Percentiles rank a stretch among this genome's conserved stretches.
phyloP scores from a whole-genome alignment of 179 eudicot genomes.

The Corrigiola litoralis region DNA sequence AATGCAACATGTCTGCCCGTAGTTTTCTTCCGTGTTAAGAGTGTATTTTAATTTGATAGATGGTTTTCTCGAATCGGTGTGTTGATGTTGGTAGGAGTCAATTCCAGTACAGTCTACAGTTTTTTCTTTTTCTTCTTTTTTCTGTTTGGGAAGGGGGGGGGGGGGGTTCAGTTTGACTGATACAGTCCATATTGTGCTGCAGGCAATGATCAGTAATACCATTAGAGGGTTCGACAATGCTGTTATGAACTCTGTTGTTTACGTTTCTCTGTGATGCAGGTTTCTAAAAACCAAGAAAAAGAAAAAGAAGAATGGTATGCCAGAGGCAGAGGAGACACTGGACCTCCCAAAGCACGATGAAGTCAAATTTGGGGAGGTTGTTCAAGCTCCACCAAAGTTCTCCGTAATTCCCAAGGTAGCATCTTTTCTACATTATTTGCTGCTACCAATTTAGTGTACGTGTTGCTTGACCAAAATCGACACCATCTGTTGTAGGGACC shows the following conservation, averaged over 20 bases:
- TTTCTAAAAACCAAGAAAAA: constrained; percentile 62
- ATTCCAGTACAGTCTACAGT: too few relatives aligned
- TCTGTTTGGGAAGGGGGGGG: too few relatives aligned
- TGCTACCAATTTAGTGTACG: not conserved
- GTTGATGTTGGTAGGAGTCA: too few relatives aligned
- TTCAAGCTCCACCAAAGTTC: constrained; percentile 81
- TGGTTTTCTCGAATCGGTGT: too few relatives aligned
- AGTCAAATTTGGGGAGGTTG: constrained; percentile 79
- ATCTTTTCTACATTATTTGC: not conserved
- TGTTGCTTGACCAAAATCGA: not conserved
- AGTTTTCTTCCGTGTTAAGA: too few relatives aligned
- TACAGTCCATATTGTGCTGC: too few relatives aligned
- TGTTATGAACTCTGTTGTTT: not conserved
- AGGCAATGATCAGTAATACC: not conserved
- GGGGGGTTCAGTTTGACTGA: too few relatives aligned
- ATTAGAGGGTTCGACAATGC: not conserved
- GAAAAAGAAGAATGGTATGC: constrained; percentile 42
- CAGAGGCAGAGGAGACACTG: constrained; percentile 41
- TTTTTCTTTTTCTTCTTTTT: too few relatives aligned
- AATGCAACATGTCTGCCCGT: too few relatives aligned
- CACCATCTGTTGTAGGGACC: constrained; percentile 27
- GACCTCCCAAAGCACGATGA: constrained; percentile 56
- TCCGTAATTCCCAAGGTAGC: constrained; percentile 65
- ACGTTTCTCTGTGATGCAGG: constrained; percentile 32
- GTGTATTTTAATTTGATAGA: too few relatives aligned